Evolutionary conservation across 352 stramenopile genomes (phyloP), one percentile per base, ranked within the genome.

Genomic region (Phytophthora tentaculata): DNA sequence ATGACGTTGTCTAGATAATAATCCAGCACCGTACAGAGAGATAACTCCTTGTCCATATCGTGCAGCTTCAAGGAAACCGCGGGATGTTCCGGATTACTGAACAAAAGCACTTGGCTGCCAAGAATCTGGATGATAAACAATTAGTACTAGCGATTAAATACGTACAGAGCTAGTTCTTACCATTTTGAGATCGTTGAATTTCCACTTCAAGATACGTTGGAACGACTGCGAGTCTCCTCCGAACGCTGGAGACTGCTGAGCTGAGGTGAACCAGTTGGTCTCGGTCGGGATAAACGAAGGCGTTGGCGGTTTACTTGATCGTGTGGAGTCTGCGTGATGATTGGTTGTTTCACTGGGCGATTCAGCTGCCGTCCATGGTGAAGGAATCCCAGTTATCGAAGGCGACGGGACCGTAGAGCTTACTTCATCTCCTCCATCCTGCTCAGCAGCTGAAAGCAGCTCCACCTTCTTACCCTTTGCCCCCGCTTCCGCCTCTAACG

Each of bases 1-100:
- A 96, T 95, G 47, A 96, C 86, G 52, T 96, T 96, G 64, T 96
- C 88, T 29, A 96, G 56, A 45, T 96, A 96, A 60, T 95, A 96
- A 69, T 96, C 88, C 1, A 96, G 76, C 22, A 94, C 83, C 1
- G 84, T 96, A 17, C 76, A 88, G 4, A 95, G 72, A 26, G 86
- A 94, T n/a, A 96, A 56, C 35, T 96, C 85, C 19, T 91, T 84
- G 60, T 96, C 85, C 78, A 94, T 91, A 57, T 96, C 88, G 54
- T 96, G 88, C 12, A 96, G 82, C 47, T 89, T 88, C 7, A 96
- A 63, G 7, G 88, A 96, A 43, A 96, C 88, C 0, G 88, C 84
- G 0, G 88, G 88, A 32, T 96, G 88, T 22, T 96, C 88, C 28
- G 81, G 77, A 57, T 95, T 93, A 61, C 86, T 92, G 56, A 96